phyloP scores from a whole-genome alignment of 2,329 filamentous ascomycete species.

The Dothistroma septosporum region DNA sequence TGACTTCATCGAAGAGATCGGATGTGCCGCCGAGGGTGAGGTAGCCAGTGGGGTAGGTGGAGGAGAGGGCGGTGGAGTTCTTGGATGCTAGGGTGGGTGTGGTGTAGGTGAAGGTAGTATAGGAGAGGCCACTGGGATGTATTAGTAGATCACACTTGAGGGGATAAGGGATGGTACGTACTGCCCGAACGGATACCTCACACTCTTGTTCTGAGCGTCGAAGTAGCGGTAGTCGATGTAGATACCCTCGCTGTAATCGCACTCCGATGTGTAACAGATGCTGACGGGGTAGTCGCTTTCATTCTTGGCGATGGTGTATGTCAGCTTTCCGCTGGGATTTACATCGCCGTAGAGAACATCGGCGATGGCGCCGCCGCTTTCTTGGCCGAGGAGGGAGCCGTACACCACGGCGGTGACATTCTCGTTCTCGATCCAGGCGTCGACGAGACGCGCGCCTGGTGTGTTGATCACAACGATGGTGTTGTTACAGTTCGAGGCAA shows the following conservation, averaged over 20 bases:
- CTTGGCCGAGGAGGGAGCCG: constrained; percentile 31
- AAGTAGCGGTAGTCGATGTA: constrained; percentile 45
- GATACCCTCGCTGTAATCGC: constrained; percentile 38
- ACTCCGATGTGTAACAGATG: constrained; percentile 52
- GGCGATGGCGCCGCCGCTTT: constrained; percentile 27
- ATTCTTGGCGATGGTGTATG: constrained; percentile 31
- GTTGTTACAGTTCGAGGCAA: constrained; percentile 36
- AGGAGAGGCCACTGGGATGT: constrained; percentile 36
- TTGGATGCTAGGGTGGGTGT: constrained; percentile 7
- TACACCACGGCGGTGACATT: constrained; percentile 33
- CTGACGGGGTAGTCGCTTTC: constrained; percentile 52
- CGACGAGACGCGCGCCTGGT: constrained; percentile 27
- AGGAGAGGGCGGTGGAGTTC: constrained; percentile 12
- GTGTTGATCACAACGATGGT: constrained; percentile 32
- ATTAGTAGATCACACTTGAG: neutral
- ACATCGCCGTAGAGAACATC: constrained; percentile 30
- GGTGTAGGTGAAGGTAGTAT: constrained; percentile 43
- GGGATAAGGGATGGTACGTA: neutral
- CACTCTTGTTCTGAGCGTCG: constrained; percentile 38
- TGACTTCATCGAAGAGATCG: constrained; percentile 59
- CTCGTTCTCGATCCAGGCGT: constrained; percentile 29
- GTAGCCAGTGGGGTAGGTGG: constrained; percentile 43
- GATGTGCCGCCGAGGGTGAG: constrained; percentile 52
- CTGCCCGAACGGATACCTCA: constrained; percentile 43
- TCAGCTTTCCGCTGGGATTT: constrained; percentile 29